Evolutionary conservation across 495 filamentous ascomycete species (phyloP).

Genomic region (Viridothelium virens): DNA sequence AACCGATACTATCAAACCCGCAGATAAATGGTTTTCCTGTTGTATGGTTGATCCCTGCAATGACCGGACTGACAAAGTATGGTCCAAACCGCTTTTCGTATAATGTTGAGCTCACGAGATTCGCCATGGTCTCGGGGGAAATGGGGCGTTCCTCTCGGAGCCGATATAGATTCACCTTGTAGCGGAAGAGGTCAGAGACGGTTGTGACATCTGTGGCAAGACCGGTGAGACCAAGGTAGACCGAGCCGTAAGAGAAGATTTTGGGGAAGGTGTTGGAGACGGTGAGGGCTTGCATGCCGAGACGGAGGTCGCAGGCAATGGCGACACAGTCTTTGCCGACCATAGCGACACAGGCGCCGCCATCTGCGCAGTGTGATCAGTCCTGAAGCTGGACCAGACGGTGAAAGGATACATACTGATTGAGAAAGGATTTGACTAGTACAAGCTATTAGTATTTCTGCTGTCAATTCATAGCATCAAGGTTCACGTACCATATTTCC

Average conservation of each 20-base stretch:
- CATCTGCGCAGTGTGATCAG: constrained; percentile 51
- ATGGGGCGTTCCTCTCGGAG: constrained; percentile 95
- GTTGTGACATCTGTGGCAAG: constrained; percentile 93
- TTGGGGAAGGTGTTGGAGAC: constrained; percentile 99
- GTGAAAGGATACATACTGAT: constrained; percentile 58
- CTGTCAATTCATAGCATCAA: not conserved
- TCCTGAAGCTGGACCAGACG: constrained; percentile 13
- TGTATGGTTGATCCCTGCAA: constrained; percentile 88
- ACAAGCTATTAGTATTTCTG: constrained; percentile 11
- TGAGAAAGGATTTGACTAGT: constrained; percentile 50
- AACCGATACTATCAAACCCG: constrained; percentile 98
- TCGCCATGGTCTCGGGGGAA: constrained; percentile 87
- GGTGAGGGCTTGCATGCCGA: constrained; percentile 92
- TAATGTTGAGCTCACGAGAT: constrained; percentile 79
- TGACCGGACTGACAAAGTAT: constrained; percentile 88
- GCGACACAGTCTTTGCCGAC: constrained; percentile 98
- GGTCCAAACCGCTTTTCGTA: constrained; percentile 96
- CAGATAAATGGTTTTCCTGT: constrained; percentile 94
- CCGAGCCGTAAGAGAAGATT: constrained; percentile 89
- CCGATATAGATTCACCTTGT: constrained; percentile 99
- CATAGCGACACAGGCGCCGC: constrained; percentile 95
- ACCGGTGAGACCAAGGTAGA: constrained; percentile 93
- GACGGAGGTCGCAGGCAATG: constrained; percentile 96
- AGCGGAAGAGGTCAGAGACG: constrained; percentile 94
- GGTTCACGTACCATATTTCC: constrained; percentile 8